Evolutionary conservation across 495 filamentous ascomycete species (phyloP).

Genomic region (Bryoglossum gracile): DNA sequence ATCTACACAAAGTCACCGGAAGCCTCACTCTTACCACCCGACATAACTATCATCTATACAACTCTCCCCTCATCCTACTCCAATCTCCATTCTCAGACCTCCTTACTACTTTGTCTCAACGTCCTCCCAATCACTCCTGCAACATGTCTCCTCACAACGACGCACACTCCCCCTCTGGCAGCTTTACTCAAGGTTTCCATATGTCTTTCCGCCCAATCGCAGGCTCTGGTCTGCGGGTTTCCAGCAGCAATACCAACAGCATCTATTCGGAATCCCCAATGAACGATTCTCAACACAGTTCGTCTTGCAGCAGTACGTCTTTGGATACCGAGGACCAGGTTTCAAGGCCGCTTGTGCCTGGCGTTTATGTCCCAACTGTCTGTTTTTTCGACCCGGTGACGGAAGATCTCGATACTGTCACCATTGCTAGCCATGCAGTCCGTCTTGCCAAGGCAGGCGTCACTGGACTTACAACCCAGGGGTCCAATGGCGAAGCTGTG

Average conservation of each 20-base stretch:
- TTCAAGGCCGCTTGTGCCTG: constrained; percentile 58
- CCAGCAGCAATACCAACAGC: constrained; percentile 31
- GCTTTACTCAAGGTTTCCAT: constrained; percentile 36
- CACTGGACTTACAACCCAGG: constrained; percentile 75
- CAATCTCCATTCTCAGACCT: neutral
- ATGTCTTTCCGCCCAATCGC: constrained; percentile 31
- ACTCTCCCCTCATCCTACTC: neutral
- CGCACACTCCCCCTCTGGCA: constrained; percentile 41
- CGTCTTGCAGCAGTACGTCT: constrained; percentile 31
- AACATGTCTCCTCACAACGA: constrained; percentile 47
- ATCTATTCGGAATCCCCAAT: constrained; percentile 33
- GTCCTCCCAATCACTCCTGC: constrained; percentile 1
- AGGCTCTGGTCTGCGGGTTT: constrained; percentile 22
- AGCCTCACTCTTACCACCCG: constrained; percentile 5
- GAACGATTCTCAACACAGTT: constrained; percentile 37
- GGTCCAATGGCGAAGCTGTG: constrained; percentile 85
- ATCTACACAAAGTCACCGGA: constrained; percentile 9
- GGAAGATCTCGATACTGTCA: constrained; percentile 64
- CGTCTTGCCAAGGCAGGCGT: constrained; percentile 78
- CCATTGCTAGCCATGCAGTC: constrained; percentile 67
- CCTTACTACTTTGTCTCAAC: neutral
- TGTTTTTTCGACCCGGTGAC: constrained; percentile 77
- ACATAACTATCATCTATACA: neutral
- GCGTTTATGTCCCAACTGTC: constrained; percentile 81
- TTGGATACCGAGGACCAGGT: constrained; percentile 32